A percentile compares a stretch with the other conserved stretches of the same genome.
Evolutionary conservation across 371 early-diverging fungal genomes (phyloP).

Genomic region (Rhizomucor pusillus): DNA sequence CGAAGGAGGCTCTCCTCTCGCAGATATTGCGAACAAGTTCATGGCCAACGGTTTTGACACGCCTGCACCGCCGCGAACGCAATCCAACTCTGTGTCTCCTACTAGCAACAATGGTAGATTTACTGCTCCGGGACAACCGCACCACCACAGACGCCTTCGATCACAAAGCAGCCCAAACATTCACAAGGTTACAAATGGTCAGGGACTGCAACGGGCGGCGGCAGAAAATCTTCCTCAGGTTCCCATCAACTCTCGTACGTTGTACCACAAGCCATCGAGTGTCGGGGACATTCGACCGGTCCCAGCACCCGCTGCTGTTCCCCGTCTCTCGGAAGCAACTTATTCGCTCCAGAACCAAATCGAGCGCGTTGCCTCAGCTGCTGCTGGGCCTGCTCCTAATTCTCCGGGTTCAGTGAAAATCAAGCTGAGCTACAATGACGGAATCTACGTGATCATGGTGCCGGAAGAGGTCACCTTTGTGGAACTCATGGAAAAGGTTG

Average conservation of each 20-base stretch:
- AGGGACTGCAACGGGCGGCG: conserved; percentile 14
- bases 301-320: conserved; percentile 15
- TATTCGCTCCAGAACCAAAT: conserved; percentile 9
- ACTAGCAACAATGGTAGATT: too few species aligned
- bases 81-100: too few species aligned
- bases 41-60: conserved; percentile 32
- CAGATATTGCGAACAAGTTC: conserved; percentile 39
- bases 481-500: conserved; percentile 79
- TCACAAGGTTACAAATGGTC: conserved; percentile 23
- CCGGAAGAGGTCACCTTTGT: conserved; percentile 67
- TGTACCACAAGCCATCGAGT: too few species aligned
- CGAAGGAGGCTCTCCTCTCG: too few species aligned
- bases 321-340: conserved; percentile 16
- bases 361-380: conserved; percentile 2
- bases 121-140: conserved; percentile 46
- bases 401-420: conserved; percentile 58
- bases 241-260: too few species aligned
- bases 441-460: conserved; percentile 83
- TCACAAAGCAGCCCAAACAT: conserved; percentile 71
- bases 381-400: not conserved
- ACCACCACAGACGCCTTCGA: conserved; percentile 49
- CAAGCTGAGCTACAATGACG: conserved; percentile 82
- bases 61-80: too few species aligned
- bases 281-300: too few species aligned
- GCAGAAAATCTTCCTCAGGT: not conserved